phyloP scores from a whole-genome alignment of 73 alveolate species.

The Uronychia binucleata region DNA sequence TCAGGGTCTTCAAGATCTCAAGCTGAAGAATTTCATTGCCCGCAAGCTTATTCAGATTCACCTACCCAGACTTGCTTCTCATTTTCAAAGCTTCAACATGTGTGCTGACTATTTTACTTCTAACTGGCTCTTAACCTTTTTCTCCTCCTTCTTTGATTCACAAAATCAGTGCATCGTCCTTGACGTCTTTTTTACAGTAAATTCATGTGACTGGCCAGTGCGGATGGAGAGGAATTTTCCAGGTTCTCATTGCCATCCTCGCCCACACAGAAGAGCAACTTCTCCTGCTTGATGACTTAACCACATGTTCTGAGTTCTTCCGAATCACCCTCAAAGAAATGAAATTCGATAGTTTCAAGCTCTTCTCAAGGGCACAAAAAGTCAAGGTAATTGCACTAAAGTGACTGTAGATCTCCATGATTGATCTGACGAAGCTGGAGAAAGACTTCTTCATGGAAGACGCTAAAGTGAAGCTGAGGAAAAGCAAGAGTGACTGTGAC shows the following conservation, averaged over 20 bases:
- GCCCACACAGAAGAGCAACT: background rate
- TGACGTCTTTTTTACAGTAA: constrained; percentile 39
- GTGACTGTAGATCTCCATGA: background rate
- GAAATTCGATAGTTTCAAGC: background rate
- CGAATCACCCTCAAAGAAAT: background rate
- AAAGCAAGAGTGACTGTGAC: background rate
- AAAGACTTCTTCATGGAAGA: background rate
- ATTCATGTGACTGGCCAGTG: background rate
- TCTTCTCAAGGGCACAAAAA: background rate
- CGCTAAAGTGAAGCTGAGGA: background rate
- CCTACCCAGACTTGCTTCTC: constrained; percentile 36
- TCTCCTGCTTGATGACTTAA: background rate
- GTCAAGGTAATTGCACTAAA: background rate
- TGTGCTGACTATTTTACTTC: constrained; percentile 32
- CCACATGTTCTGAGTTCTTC: background rate
- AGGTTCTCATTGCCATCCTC: background rate
- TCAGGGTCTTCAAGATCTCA: constrained; percentile 55
- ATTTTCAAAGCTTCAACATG: constrained; percentile 23
- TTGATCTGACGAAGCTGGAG: background rate
- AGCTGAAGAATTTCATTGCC: constrained; percentile 34
- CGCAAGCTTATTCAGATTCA: constrained; percentile 20
- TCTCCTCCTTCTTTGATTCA: constrained; percentile 31
- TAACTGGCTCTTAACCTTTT: constrained; percentile 54
- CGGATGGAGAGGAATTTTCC: background rate
- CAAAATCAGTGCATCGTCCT: constrained; percentile 7